phyloP scores from a whole-genome alignment of 1,139 yeast genomes.

The Taphrina populina region DNA sequence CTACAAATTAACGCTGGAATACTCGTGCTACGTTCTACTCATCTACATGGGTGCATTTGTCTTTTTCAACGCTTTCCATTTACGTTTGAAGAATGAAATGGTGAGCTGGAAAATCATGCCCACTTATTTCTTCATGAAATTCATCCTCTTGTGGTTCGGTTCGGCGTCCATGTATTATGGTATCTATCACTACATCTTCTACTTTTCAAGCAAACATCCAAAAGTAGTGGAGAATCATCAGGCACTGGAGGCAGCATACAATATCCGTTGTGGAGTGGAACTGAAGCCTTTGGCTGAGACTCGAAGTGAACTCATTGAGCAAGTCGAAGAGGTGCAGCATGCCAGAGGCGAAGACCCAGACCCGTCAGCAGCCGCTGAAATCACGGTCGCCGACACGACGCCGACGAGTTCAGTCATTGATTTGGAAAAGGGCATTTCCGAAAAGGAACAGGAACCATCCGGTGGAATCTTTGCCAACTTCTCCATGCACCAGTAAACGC shows the following conservation, averaged over 20 bases:
- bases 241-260: slow-evolving; percentile 23
- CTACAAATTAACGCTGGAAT: slow-evolving; percentile 2
- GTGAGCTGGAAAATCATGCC: slow-evolving; percentile 16
- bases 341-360: slow-evolving; percentile 10
- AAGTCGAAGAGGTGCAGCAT: slow-evolving; percentile 27
- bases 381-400: background rate
- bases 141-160: slow-evolving; percentile 20
- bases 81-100: slow-evolving; percentile 16
- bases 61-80: slow-evolving; percentile 16
- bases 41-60: slow-evolving; percentile 12
- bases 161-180: slow-evolving; percentile 22
- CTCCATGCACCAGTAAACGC: slow-evolving; percentile 6
- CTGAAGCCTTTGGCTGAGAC: slow-evolving; percentile 13
- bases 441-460: background rate
- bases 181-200: slow-evolving; percentile 10
- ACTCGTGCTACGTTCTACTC: background rate
- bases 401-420: background rate
- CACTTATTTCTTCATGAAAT: slow-evolving; percentile 17
- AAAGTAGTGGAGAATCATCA: slow-evolving; percentile 21
- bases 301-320: slow-evolving; percentile 15
- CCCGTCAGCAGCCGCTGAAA: background rate
- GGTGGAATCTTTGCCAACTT: slow-evolving; percentile 8
- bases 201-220: slow-evolving; percentile 17
- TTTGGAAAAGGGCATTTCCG: slow-evolving; percentile 12
- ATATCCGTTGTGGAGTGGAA: slow-evolving; percentile 9